phyloP scores from a whole-genome alignment of 75 land plant species.

The Larix kaempferi region DNA sequence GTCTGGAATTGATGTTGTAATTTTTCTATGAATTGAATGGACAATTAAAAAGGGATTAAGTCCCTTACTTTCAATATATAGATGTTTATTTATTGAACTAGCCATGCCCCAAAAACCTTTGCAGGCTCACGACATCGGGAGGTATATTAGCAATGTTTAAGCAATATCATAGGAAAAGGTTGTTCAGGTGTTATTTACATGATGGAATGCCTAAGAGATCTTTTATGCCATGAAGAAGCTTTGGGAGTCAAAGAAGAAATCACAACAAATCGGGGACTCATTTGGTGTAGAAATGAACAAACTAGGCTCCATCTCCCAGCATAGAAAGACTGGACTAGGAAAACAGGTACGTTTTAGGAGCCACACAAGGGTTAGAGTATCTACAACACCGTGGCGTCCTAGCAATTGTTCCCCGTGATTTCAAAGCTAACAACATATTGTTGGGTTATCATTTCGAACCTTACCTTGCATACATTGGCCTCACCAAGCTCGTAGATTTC shows the following conservation, averaged over 20 bases:
- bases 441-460: slow-evolving; percentile 73
- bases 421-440: slow-evolving; percentile 81
- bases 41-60: too few species aligned
- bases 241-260: slow-evolving; percentile 33
- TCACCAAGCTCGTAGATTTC: slow-evolving; percentile 54
- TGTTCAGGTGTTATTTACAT: slow-evolving; percentile 73
- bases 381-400: slow-evolving; percentile 83
- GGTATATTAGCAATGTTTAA: too few species aligned
- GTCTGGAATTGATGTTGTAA: too few species aligned
- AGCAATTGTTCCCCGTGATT: slow-evolving; percentile 76
- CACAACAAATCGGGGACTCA: slow-evolving; percentile 33
- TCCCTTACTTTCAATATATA: too few species aligned
- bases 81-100: too few species aligned
- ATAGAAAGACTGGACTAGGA: slow-evolving; percentile 85
- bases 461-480: slow-evolving; percentile 85
- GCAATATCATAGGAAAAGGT: slow-evolving; percentile 70
- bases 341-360: slow-evolving; percentile 62
- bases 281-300: slow-evolving; percentile 70
- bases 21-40: too few species aligned
- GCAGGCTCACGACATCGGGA: too few species aligned
- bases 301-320: slow-evolving; percentile 68
- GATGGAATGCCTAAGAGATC: slow-evolving; percentile 28
- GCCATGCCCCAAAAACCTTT: too few species aligned
- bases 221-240: slow-evolving; percentile 80
- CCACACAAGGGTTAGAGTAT: slow-evolving; percentile 82